phyloP scores from a whole-genome alignment of 2,329 filamentous ascomycete genomes.

The Lecanicillium sp. region DNA sequence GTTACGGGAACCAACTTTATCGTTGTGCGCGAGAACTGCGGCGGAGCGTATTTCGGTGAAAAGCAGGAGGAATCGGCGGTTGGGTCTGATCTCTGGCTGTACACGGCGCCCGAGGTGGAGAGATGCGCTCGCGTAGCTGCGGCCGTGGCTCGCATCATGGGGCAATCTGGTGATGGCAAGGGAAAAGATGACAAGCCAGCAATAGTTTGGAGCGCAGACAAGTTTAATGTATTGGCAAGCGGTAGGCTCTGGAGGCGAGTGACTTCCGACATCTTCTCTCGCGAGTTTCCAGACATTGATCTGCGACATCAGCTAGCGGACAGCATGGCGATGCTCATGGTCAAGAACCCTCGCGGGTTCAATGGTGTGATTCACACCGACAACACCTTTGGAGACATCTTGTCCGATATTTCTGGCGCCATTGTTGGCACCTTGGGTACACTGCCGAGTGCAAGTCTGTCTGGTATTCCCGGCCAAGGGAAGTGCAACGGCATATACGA shows the following conservation, averaged over 20 bases:
- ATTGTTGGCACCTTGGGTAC: slow-evolving; percentile 37
- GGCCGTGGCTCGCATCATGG: slow-evolving; percentile 30
- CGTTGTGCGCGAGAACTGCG: slow-evolving; percentile 41
- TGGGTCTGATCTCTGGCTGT: slow-evolving; percentile 41
- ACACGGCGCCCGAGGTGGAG: slow-evolving; percentile 36
- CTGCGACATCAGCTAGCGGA: slow-evolving; percentile 39
- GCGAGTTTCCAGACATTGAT: slow-evolving; percentile 34
- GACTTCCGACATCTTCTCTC: slow-evolving; percentile 30
- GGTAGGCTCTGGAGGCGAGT: slow-evolving; percentile 40
- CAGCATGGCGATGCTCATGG: slow-evolving; percentile 40
- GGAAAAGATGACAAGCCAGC: slow-evolving; percentile 23
- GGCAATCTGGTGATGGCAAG: slow-evolving; percentile 15
- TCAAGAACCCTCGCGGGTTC: slow-evolving; percentile 36
- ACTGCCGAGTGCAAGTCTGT: slow-evolving; percentile 36
- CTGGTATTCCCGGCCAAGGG: slow-evolving; percentile 30
- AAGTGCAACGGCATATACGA: slow-evolving; percentile 66
- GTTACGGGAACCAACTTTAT: slow-evolving; percentile 39
- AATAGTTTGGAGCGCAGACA: slow-evolving; percentile 40
- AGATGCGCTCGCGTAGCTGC: slow-evolving; percentile 38
- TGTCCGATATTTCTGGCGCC: slow-evolving; percentile 37
- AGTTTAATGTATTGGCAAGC: slow-evolving; percentile 45
- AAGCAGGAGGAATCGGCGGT: slow-evolving; percentile 35
- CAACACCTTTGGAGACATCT: slow-evolving; percentile 40
- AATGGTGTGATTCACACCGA: slow-evolving; percentile 40
- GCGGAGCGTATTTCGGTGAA: slow-evolving; percentile 41